Evolutionary conservation across 2,329 filamentous ascomycete genomes (phyloP).

Genomic region (Exophiala spinifera): DNA sequence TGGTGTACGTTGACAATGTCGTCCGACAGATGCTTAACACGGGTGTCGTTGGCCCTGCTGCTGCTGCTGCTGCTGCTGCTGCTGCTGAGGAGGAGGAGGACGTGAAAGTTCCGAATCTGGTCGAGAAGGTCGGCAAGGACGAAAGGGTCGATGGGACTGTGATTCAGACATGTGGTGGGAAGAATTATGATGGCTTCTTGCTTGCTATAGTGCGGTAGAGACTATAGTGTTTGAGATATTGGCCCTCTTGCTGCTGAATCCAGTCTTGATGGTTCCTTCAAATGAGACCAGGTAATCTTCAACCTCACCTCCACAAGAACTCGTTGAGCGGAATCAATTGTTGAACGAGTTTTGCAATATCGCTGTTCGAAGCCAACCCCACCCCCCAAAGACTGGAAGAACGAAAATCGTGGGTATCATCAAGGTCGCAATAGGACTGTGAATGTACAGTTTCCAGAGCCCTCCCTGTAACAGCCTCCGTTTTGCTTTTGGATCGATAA

Average conservation of each 20-base stretch:
- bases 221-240: neutral
- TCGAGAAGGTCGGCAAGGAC: constrained; percentile 45
- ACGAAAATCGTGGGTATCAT: no score
- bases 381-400: no score
- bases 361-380: no score
- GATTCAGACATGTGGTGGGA: neutral
- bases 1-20: constrained; percentile 52
- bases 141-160: constrained; percentile 39
- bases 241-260: neutral
- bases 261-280: neutral
- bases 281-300: no score
- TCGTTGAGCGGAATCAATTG: no score
- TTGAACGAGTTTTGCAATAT: no score
- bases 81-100: no score
- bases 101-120: constrained; percentile 18
- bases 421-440: no score
- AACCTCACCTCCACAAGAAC: no score
- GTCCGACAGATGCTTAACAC: constrained; percentile 35
- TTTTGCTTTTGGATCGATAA: neutral
- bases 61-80: no score
- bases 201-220: neutral
- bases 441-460: neutral
- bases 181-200: neutral
- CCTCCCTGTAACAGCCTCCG: neutral
- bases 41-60: constrained; percentile 32